Evolutionary conservation across 2,329 filamentous ascomycete genomes (phyloP).

Genomic region (Fusarium sp.): DNA sequence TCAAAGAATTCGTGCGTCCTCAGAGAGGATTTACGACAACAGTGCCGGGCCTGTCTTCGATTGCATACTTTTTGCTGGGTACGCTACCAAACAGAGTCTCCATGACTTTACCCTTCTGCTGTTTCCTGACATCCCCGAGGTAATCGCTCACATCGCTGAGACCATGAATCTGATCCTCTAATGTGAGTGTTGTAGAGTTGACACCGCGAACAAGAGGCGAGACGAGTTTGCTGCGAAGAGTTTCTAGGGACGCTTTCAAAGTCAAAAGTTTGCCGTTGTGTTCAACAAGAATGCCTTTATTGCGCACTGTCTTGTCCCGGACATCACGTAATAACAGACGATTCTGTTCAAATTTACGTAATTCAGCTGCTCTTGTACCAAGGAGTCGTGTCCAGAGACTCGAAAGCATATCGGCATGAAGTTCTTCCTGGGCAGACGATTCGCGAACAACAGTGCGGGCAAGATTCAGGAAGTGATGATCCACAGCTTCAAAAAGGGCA

Average conservation of each 20-base stretch:
- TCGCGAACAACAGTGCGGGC: slow-evolving; percentile 87
- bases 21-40: slow-evolving; percentile 31
- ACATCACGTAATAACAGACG: slow-evolving; percentile 80
- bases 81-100: slow-evolving; percentile 75
- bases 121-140: slow-evolving; percentile 76
- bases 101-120: slow-evolving; percentile 85
- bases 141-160: slow-evolving; percentile 83
- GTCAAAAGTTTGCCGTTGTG: slow-evolving; percentile 86
- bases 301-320: slow-evolving; percentile 82
- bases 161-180: slow-evolving; percentile 87
- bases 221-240: slow-evolving; percentile 82
- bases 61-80: slow-evolving; percentile 45
- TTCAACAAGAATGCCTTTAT: slow-evolving; percentile 86
- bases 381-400: slow-evolving; percentile 88
- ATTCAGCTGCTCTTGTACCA: slow-evolving; percentile 75
- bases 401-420: slow-evolving; percentile 82
- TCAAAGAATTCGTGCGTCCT: not conserved
- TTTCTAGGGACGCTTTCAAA: slow-evolving; percentile 87
- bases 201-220: slow-evolving; percentile 80
- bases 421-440: slow-evolving; percentile 79
- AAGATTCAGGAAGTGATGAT: slow-evolving; percentile 88
- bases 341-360: slow-evolving; percentile 95
- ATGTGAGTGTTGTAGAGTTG: slow-evolving; percentile 73
- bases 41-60: slow-evolving; percentile 43
- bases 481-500: slow-evolving; percentile 89